Evolutionary conservation across 2,329 filamentous ascomycete genomes (phyloP).

Genomic region (Ramularia endophylla): DNA sequence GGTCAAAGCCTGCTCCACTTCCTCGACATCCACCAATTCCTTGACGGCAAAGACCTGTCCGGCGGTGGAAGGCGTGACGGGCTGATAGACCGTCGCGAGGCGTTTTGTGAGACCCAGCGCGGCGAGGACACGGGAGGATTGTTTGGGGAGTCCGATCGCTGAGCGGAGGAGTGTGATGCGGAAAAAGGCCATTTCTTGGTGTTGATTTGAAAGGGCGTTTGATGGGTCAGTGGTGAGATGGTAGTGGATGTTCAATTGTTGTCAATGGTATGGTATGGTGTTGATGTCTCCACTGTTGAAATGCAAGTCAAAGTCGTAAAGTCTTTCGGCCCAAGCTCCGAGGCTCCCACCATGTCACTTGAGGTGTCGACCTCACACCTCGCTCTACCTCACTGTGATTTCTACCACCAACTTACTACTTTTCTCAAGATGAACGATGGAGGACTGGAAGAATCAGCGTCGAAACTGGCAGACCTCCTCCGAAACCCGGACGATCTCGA

Average conservation of each 20-base stretch:
- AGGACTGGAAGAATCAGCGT: conserved; percentile 27
- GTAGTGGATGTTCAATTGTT: conserved; percentile 3
- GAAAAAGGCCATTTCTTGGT: conserved; percentile 67
- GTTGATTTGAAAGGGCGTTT: not conserved
- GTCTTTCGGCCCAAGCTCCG: too few relatives aligned
- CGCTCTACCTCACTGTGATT: not conserved
- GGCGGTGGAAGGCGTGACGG: conserved; percentile 71
- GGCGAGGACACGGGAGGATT: conserved; percentile 72
- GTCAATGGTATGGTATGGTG: too few relatives aligned
- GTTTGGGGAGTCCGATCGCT: conserved; percentile 74
- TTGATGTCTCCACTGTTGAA: too few relatives aligned
- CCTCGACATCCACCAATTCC: conserved; percentile 77
- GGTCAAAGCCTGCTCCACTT: conserved; percentile 62
- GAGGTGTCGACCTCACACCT: not conserved
- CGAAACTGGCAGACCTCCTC: conserved; percentile 83
- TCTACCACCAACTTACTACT: conserved; percentile 1
- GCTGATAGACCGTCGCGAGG: conserved; percentile 83
- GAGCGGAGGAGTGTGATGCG: conserved; percentile 86
- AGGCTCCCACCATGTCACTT: too few relatives aligned
- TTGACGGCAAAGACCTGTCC: conserved; percentile 94
- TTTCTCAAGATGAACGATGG: conserved; percentile 25
- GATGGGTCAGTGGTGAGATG: conserved; percentile 1
- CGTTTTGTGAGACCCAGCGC: conserved; percentile 82
- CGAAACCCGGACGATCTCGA: conserved; percentile 96
- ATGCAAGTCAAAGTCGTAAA: too few relatives aligned